Percentiles rank a stretch among this genome's conserved stretches.
Conservation (phyloP, 73 alveolate genomes). For the Paraurostyla sp. region DNA sequence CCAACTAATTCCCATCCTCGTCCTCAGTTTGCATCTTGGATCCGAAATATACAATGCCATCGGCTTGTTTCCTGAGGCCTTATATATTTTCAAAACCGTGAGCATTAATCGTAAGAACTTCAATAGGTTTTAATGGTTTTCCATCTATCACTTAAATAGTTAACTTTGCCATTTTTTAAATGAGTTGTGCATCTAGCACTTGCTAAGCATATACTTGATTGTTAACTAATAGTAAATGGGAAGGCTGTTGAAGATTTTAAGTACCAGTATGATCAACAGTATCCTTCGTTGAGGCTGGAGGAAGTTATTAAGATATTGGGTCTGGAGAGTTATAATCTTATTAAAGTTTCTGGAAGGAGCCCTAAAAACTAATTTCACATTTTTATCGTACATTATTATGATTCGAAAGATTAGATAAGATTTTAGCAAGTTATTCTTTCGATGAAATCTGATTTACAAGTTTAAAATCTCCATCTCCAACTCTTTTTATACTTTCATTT, state of each 20-base stretch:
- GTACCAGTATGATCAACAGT: slow-evolving; percentile 26
- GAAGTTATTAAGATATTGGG: too few species aligned
- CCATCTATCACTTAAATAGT: slow-evolving; percentile 32
- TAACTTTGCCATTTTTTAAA: slow-evolving; percentile 4
- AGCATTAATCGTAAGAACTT: slow-evolving; percentile 5
- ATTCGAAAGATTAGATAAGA: slow-evolving; percentile 1
- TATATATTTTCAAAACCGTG: slow-evolving; percentile 47
- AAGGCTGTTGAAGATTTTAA: too few species aligned
- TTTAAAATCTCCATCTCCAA: too few species aligned
- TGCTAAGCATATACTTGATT: background rate
- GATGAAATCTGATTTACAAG: background rate
- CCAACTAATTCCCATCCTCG: background rate
- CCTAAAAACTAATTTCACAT: background rate
- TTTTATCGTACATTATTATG: background rate
- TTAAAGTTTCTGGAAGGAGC: background rate
- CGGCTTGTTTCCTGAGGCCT: background rate
- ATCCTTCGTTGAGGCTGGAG: background rate
- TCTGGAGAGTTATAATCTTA: too few species aligned
- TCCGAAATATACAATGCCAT: slow-evolving; percentile 43
- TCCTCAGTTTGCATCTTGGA: background rate
- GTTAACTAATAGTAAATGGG: background rate
- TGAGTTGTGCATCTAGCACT: background rate
- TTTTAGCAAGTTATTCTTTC: slow-evolving; percentile 4
- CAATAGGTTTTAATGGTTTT: background rate
- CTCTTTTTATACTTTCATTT: too few species aligned